These are phyloP conservation scores for Claviceps sp. DNA, from an alignment of 2,329 filamentous ascomycete genomes.

Conservation along the genomic window DNA sequence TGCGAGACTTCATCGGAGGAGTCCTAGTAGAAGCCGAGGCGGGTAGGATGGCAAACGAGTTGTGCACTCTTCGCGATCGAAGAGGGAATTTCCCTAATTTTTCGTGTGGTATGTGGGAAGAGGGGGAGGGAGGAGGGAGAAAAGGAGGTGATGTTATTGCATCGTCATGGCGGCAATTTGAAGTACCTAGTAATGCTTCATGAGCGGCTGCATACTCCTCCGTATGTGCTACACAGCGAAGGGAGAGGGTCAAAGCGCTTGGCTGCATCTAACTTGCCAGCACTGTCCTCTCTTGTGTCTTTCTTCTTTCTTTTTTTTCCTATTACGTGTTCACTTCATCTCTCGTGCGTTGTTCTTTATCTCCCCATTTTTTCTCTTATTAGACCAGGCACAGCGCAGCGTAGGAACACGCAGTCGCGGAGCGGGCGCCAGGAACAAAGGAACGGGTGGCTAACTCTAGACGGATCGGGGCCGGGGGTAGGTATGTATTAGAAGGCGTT, in stretches of 20 bases:
- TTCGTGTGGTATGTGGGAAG: neutral
- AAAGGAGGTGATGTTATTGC: no score
- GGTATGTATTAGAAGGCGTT: neutral
- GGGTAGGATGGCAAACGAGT: neutral
- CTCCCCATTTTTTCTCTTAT: neutral
- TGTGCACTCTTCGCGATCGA: neutral
- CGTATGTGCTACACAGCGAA: neutral
- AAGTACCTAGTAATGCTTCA: neutral
- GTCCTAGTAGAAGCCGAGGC: constrained; percentile 12
- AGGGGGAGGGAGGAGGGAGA: no score
- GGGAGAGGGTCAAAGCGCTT: neutral
- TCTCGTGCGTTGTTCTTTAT: neutral
- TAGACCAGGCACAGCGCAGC: neutral
- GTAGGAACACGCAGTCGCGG: neutral
- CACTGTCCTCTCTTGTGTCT: neutral
- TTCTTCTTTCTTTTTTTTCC: neutral
- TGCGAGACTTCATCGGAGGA: constrained; percentile 15
- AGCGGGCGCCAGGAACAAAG: neutral
- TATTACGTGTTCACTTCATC: neutral
- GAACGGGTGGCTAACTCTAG: neutral
- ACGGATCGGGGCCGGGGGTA: neutral
- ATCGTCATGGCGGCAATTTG: no score
- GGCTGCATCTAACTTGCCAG: neutral
- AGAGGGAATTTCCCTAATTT: neutral
- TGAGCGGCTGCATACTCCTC: neutral